Evolutionary conservation across 768 basidiomycete species (phyloP).

Genomic region (Pholiota conissans): DNA sequence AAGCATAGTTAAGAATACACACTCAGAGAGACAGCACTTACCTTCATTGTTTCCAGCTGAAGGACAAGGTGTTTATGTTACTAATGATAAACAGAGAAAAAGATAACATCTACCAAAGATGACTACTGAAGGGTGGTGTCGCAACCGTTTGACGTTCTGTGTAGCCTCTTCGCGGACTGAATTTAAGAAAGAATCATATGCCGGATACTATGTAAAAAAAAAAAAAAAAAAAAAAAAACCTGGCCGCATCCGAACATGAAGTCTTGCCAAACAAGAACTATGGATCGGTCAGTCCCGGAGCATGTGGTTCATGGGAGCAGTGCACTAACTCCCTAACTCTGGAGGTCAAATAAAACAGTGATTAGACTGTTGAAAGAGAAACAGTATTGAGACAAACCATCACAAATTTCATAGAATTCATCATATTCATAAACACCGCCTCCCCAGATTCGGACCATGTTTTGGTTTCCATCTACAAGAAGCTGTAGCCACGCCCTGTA

Average conservation of each 20-base stretch:
- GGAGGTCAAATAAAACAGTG: not conserved
- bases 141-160: slow-evolving; percentile 79
- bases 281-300: slow-evolving; percentile 10
- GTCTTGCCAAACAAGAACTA: slow-evolving; percentile 95
- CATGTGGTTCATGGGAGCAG: not conserved
- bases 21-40: slow-evolving; percentile 11
- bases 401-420: slow-evolving; percentile 82
- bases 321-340: slow-evolving; percentile 68
- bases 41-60: slow-evolving; percentile 84
- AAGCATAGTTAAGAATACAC: not conserved
- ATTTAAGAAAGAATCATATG: slow-evolving; percentile 75
- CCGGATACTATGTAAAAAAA: slow-evolving; percentile 66
- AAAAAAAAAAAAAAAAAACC: slow-evolving; percentile 33
- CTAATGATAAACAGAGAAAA: not conserved
- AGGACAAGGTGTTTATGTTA: not conserved
- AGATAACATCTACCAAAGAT: slow-evolving; percentile 65
- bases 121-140: slow-evolving; percentile 87
- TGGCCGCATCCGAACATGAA: slow-evolving; percentile 97
- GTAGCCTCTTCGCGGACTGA: slow-evolving; percentile 79
- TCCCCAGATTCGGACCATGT: slow-evolving; percentile 92
- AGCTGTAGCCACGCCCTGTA: slow-evolving; percentile 86
- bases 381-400: slow-evolving; percentile 42
- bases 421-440: slow-evolving; percentile 89
- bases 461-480: slow-evolving; percentile 88
- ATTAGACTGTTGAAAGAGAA: not conserved